Conservation (phyloP, 257 asterid species). For the Gentiana dahurica region DNA sequence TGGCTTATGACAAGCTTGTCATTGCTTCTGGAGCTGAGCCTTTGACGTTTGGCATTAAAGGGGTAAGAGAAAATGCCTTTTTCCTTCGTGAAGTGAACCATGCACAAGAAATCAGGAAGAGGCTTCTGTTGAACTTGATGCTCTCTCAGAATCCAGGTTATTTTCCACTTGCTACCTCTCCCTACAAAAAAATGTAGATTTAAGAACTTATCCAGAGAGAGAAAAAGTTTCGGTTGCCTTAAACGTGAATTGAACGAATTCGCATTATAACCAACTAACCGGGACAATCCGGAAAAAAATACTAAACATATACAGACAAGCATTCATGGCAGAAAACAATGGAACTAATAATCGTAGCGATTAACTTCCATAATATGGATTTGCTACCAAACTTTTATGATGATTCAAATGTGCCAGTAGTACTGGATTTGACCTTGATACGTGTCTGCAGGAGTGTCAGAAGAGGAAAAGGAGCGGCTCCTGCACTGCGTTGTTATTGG, state of each 20-base stretch:
- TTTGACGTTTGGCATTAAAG: constrained; percentile 78
- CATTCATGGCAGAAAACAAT: not conserved
- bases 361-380: not conserved
- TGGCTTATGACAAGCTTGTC: constrained; percentile 86
- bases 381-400: not conserved
- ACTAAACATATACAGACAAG: not conserved
- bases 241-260: too few species aligned
- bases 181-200: too few species aligned
- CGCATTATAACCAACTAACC: too few species aligned
- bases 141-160: constrained; percentile 86
- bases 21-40: constrained; percentile 91
- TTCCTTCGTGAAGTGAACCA: constrained; percentile 82
- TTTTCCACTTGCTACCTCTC: not conserved
- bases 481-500: constrained; percentile 87
- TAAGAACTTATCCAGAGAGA: too few species aligned
- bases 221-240: too few species aligned
- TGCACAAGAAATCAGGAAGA: constrained; percentile 90
- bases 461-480: constrained; percentile 80
- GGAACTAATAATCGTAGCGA: not conserved
- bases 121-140: constrained; percentile 84
- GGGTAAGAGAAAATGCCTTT: constrained; percentile 70
- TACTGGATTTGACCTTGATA: not conserved
- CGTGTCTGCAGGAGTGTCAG: constrained; percentile 47
- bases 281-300: too few species aligned
- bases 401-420: not conserved